A percentile compares a stretch with the other conserved stretches of the same genome.
Conservation (phyloP, 371 early-diverging fungal species). For the Phascolomyces articulosus region DNA sequence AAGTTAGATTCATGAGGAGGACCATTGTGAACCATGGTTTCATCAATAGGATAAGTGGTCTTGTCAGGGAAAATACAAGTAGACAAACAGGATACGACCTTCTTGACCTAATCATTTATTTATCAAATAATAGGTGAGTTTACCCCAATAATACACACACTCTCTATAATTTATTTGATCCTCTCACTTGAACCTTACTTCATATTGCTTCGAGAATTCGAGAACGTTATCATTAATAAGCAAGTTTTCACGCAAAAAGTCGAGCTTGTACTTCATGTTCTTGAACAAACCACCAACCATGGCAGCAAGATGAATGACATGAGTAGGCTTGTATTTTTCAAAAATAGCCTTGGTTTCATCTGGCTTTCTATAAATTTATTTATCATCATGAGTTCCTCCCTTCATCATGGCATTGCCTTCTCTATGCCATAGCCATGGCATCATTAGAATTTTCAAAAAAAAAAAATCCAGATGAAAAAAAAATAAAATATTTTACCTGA, state of each 20-base stretch:
- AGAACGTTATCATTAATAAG: constrained; percentile 85
- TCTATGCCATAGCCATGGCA: no score
- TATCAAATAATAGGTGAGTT: no score
- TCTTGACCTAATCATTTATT: constrained; percentile 66
- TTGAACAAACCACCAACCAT: constrained; percentile 87
- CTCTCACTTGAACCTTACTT: constrained; percentile 42
- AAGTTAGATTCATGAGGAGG: constrained; percentile 88
- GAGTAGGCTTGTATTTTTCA: constrained; percentile 79
- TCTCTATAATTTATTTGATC: no score
- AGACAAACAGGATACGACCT: constrained; percentile 86
- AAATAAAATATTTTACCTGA: constrained; percentile 56
- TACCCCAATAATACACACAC: no score
- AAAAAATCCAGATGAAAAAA: neutral
- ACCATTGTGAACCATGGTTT: constrained; percentile 88
- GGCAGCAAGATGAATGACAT: constrained; percentile 88
- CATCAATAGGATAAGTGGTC: constrained; percentile 87
- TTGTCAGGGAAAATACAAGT: constrained; percentile 92
- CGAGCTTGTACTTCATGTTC: constrained; percentile 85
- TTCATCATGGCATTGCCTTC: no score
- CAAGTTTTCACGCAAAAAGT: constrained; percentile 81
- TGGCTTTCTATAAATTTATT: constrained; percentile 51
- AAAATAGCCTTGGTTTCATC: constrained; percentile 70
- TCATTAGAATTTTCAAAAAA: neutral
- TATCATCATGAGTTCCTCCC: constrained; percentile 5
- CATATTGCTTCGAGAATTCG: constrained; percentile 63